Percentiles rank a stretch among this genome's conserved stretches.
These are phyloP conservation scores for Fibroporia radiculosa DNA, from an alignment of 768 basidiomycete species.

Conservation along the genomic window DNA sequence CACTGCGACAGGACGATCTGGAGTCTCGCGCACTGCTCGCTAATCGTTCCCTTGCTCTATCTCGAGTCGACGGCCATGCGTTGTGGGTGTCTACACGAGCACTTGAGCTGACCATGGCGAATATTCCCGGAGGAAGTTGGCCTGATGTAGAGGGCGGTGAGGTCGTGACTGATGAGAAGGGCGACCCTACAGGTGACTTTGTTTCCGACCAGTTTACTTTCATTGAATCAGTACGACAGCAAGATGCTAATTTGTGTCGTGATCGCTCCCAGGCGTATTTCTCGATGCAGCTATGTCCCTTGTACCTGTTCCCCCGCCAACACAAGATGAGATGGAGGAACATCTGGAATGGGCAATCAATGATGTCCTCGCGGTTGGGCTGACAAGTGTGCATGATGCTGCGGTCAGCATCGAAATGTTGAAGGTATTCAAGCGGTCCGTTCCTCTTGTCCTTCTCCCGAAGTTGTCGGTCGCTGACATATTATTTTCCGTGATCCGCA, in stretches of 20 bases:
- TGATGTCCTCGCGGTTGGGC: slow-evolving; percentile 69
- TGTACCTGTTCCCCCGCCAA: slow-evolving; percentile 59
- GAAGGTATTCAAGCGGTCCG: slow-evolving; percentile 59
- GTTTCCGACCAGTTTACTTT: neutral
- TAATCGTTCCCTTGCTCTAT: slow-evolving; percentile 64
- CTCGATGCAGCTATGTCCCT: slow-evolving; percentile 85
- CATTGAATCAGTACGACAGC: neutral
- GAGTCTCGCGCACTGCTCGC: slow-evolving; percentile 59
- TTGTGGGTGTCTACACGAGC: slow-evolving; percentile 78
- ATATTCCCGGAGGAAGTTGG: slow-evolving; percentile 38
- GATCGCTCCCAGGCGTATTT: slow-evolving; percentile 46
- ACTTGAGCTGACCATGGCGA: slow-evolving; percentile 46
- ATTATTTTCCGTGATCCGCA: neutral
- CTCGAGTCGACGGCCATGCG: slow-evolving; percentile 78
- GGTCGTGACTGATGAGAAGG: slow-evolving; percentile 54
- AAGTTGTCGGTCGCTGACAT: neutral
- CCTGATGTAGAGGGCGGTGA: slow-evolving; percentile 43
- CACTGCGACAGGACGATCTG: slow-evolving; percentile 53
- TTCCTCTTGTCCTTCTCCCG: slow-evolving; percentile 1
- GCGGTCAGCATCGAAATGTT: slow-evolving; percentile 41
- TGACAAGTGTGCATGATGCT: slow-evolving; percentile 89
- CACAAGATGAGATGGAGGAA: slow-evolving; percentile 43
- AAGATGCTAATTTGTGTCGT: neutral
- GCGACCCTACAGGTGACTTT: slow-evolving; percentile 59
- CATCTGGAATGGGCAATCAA: slow-evolving; percentile 58